Evolutionary conservation across 371 early-diverging fungal species (phyloP).

Genomic region (Rhizopus arrhizus): DNA sequence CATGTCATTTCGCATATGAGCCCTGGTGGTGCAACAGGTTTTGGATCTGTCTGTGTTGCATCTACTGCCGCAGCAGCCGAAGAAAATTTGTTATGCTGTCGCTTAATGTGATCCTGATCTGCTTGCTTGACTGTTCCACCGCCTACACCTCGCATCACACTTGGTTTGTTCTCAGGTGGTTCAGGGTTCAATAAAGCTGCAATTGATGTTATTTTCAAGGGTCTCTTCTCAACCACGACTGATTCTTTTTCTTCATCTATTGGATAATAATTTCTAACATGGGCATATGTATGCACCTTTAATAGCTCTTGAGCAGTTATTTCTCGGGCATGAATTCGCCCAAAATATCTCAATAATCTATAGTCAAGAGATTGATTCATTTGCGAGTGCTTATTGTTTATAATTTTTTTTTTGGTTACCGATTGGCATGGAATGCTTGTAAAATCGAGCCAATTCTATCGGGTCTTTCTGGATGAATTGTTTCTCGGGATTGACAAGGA

Average conservation of each 20-base stretch:
- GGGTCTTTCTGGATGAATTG: conserved; percentile 67
- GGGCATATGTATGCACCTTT: conserved; percentile 54
- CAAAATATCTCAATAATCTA: conserved; percentile 56
- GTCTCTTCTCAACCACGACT: conserved; percentile 16
- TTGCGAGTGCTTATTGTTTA: not conserved
- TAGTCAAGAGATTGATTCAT: conserved; percentile 3
- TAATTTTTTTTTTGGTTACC: conserved; percentile 28
- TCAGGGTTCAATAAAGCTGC: conserved; percentile 39
- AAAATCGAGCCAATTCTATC: conserved; percentile 54
- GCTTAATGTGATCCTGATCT: conserved; percentile 30
- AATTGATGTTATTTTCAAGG: conserved; percentile 40
- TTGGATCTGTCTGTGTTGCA: conserved; percentile 23
- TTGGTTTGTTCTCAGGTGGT: conserved; percentile 11
- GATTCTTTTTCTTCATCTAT: conserved; percentile 21
- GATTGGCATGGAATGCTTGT: conserved; percentile 40
- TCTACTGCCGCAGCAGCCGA: conserved; percentile 34
- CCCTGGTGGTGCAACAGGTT: conserved; percentile 50
- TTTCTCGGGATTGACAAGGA: conserved; percentile 60
- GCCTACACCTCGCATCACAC: conserved; percentile 36
- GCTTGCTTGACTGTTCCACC: conserved; percentile 39
- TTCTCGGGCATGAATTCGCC: conserved; percentile 55
- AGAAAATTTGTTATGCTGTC: conserved; percentile 42
- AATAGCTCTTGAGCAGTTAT: conserved; percentile 55
- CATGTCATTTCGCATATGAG: conserved; percentile 58
- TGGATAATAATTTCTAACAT: conserved; percentile 59